These are phyloP conservation scores for Rhododendron mucronatum DNA, from an alignment of 148 eudicot species.

Conservation along the genomic window DNA sequence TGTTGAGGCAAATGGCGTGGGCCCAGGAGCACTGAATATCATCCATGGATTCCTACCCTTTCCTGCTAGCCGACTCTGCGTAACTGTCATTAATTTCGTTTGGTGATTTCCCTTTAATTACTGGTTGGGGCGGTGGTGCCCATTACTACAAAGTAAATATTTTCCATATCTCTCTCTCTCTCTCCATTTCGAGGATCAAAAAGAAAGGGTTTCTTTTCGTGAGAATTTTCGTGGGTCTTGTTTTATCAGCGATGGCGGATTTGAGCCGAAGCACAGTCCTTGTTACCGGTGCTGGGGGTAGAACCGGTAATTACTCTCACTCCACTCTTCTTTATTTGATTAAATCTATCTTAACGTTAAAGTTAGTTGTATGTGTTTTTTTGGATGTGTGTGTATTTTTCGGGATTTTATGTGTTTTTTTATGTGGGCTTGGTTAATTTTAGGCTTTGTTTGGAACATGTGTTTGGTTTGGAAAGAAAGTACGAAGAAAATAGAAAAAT, in stretches of 20 bases:
- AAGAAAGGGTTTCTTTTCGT: not conserved
- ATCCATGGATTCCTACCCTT: not conserved
- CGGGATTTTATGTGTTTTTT: not conserved
- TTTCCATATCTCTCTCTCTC: not conserved
- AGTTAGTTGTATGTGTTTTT: not conserved
- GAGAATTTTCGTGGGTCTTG: slow-evolving; percentile 11
- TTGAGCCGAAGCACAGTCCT: slow-evolving; percentile 54
- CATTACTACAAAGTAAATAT: not conserved
- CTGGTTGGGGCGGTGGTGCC: not conserved
- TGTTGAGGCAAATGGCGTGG: not conserved
- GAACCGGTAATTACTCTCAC: slow-evolving; percentile 45
- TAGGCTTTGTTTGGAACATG: not conserved
- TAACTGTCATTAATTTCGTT: slow-evolving; percentile 1
- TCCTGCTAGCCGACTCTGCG: too few relatives aligned
- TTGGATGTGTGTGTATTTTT: not conserved
- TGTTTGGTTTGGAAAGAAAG: not conserved
- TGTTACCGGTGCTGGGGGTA: slow-evolving; percentile 78
- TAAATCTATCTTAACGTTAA: not conserved
- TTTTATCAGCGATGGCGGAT: slow-evolving; percentile 42
- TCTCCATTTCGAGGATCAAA: slow-evolving; percentile 1
- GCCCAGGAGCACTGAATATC: not conserved
- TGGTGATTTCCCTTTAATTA: not conserved
- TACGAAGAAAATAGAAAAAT: not conserved
- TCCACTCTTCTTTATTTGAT: not conserved
- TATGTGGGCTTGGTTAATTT: not conserved